Conservation (phyloP, 1,284 basidiomycete genomes). For the Takashimella koratensis region DNA sequence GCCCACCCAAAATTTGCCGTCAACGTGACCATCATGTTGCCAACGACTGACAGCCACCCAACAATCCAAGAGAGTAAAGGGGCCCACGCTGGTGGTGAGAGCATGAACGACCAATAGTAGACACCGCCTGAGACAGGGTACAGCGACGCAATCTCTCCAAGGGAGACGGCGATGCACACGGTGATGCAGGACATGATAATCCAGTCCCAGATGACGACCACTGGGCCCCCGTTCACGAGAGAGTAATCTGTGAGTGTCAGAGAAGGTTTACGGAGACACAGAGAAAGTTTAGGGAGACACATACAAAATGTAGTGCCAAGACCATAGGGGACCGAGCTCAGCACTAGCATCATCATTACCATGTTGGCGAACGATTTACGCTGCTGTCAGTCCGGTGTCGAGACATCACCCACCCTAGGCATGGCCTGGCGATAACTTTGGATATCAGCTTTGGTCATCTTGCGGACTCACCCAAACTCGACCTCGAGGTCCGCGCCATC, state of each 20-base stretch:
- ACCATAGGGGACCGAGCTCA: slow-evolving; percentile 36
- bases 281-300: background rate
- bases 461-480: background rate
- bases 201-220: slow-evolving; percentile 46
- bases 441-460: no score
- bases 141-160: slow-evolving; percentile 50
- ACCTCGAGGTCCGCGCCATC: background rate
- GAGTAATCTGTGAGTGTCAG: slow-evolving; percentile 21
- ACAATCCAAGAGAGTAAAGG: slow-evolving; percentile 48
- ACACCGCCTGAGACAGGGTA: slow-evolving; percentile 50
- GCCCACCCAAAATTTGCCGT: slow-evolving; percentile 49
- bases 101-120: slow-evolving; percentile 51
- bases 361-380: background rate
- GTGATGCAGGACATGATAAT: slow-evolving; percentile 49
- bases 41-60: slow-evolving; percentile 51
- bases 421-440: background rate
- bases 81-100: slow-evolving; percentile 40
- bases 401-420: background rate
- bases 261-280: background rate
- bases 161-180: slow-evolving; percentile 48
- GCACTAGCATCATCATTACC: slow-evolving; percentile 30
- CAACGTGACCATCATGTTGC: slow-evolving; percentile 50
- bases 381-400: background rate
- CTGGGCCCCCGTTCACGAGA: slow-evolving; percentile 32
- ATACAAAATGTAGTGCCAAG: slow-evolving; percentile 32